Evolutionary conservation across 495 filamentous ascomycete genomes (phyloP), one percentile per base, ranked within the genome.

Genomic region (Penicillium desertorum): DNA sequence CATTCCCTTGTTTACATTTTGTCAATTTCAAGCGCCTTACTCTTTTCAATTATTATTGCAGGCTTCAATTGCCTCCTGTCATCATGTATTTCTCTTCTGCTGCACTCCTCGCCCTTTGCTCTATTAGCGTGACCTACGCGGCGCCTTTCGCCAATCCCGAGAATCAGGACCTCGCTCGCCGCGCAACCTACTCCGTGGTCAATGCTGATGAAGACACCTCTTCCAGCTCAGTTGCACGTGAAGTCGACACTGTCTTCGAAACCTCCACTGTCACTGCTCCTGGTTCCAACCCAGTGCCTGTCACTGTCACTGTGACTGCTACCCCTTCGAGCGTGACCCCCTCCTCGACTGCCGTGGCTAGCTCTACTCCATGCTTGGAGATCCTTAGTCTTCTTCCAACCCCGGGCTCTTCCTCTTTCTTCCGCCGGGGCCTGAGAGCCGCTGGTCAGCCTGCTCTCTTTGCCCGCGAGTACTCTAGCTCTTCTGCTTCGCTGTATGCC

Each of bases 161-260:
- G 14, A 60, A 67, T 23, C 63, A 65, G 10, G 67, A 66, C 42
- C 43, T 76, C 14, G 52, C 58, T 53, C 72, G 71, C 57, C 62
- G 72, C 58, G 61, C 65, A 29, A 59, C 64, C 20, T 82, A 82
- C 59, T 66, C 72, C 6, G 71, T 82, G 29, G 79, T 81, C 54
- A 77, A 80, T 53, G 79, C 81, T 20, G 78, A 71, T 34, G 76
- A 73, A 27, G 64, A 69, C 2, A 20, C 27, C n/a, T 53, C 63
- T 11, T 59, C 66, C 20, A 67, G 62, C 47, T 60, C 64, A 16
- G 49, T 62, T 17, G 44, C 62, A 37, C 63, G 68, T 22, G 59
- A 54, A 27, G 53, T 67, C 11, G 59, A 72, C 17, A 80, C 74
- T 20, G 56, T 75, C 11, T 72, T 70, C 14, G 60, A 71, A 46